phyloP scores from a whole-genome alignment of 108 stramenopile genomes.

The Cyclotella distinguenda region DNA sequence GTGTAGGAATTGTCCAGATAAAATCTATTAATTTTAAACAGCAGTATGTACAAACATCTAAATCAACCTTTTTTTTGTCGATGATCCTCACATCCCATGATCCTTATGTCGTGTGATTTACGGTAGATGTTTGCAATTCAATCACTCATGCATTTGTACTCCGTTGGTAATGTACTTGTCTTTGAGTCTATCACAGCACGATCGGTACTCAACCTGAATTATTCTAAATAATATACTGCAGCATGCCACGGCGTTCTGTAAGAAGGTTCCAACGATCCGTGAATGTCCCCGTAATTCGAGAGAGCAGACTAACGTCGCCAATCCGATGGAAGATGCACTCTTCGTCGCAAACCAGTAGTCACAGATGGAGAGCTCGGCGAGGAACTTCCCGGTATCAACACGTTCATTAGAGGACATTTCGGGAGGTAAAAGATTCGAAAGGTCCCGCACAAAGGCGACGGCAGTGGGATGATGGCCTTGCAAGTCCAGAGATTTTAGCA shows the following conservation, averaged over 20 bases:
- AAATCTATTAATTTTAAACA: no score
- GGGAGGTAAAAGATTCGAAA: slow-evolving; percentile 49
- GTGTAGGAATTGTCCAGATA: no score
- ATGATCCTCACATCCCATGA: no score
- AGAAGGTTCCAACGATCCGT: slow-evolving; percentile 26
- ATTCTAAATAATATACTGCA: slow-evolving; percentile 33
- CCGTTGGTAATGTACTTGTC: slow-evolving; percentile 39
- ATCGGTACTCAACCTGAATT: slow-evolving; percentile 45
- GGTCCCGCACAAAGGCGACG: slow-evolving; percentile 56
- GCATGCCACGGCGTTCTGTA: slow-evolving; percentile 9
- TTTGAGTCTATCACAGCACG: slow-evolving; percentile 52
- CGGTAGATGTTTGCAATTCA: neutral
- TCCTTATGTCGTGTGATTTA: no score
- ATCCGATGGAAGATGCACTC: slow-evolving; percentile 56
- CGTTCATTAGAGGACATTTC: slow-evolving; percentile 23
- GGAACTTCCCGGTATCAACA: slow-evolving; percentile 63
- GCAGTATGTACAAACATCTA: no score
- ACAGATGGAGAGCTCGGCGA: slow-evolving; percentile 70
- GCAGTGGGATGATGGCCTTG: slow-evolving; percentile 76
- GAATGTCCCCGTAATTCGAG: slow-evolving; percentile 48
- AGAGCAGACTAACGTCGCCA: slow-evolving; percentile 67
- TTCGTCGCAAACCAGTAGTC: slow-evolving; percentile 72
- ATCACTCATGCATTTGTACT: neutral
- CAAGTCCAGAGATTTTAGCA: slow-evolving; percentile 63
- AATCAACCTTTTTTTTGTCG: no score